Percentiles rank a stretch among this genome's conserved stretches.
phyloP scores from a whole-genome alignment of 2,329 filamentous ascomycete species.

The Lecanicillium sp. region DNA sequence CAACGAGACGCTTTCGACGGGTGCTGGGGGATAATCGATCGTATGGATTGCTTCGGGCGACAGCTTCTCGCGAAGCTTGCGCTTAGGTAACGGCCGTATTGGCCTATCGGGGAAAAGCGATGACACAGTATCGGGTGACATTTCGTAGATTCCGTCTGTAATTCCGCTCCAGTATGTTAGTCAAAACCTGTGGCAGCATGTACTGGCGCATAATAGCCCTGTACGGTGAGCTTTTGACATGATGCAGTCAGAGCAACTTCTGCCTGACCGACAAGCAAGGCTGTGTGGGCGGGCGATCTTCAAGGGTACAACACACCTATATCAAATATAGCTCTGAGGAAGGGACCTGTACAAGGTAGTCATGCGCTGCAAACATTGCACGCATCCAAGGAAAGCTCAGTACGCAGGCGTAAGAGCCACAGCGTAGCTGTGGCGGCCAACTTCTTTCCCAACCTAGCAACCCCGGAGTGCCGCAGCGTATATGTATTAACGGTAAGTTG shows the following conservation, averaged over 20 bases:
- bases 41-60: slow-evolving; percentile 77
- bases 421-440: slow-evolving; percentile 10
- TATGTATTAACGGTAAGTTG: no score
- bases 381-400: slow-evolving; percentile 17
- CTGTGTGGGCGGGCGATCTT: no score
- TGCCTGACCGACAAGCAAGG: no score
- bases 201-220: no score
- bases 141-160: slow-evolving; percentile 36
- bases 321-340: no score
- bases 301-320: no score
- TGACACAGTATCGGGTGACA: slow-evolving; percentile 71
- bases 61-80: slow-evolving; percentile 78
- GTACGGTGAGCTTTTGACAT: no score
- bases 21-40: slow-evolving; percentile 75
- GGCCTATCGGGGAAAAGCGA: slow-evolving; percentile 81
- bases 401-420: slow-evolving; percentile 20
- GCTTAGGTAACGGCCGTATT: slow-evolving; percentile 86
- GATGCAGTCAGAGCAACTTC: no score
- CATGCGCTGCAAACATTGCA: slow-evolving; percentile 40
- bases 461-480: no score
- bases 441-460: neutral
- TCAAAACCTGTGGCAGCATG: no score
- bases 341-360: slow-evolving; percentile 20
- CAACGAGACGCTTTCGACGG: slow-evolving; percentile 63
- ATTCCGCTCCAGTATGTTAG: neutral